These are phyloP conservation scores for Colletotrichum sp. DNA, from an alignment of 2,329 filamentous ascomycete genomes.

Conservation along the genomic window DNA sequence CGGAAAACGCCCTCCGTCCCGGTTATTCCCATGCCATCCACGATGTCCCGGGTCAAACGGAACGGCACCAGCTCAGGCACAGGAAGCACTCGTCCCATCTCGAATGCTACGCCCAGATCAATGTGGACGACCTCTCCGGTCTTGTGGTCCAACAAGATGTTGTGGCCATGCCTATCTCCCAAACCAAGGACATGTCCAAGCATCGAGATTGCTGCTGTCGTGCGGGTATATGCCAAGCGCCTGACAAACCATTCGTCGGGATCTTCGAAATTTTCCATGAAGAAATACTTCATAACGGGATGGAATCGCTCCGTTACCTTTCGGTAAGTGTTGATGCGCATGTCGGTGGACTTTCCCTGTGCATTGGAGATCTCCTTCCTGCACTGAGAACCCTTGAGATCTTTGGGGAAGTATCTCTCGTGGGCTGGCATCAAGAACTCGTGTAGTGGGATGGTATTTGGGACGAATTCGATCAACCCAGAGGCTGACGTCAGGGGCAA, in stretches of 20 bases:
- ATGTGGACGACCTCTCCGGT: slow-evolving; percentile 97
- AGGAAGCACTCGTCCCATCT: slow-evolving; percentile 92
- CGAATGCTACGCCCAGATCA: slow-evolving; percentile 95
- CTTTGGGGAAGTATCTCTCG: slow-evolving; percentile 82
- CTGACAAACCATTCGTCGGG: slow-evolving; percentile 96
- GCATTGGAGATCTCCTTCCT: slow-evolving; percentile 80
- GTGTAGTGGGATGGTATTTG: slow-evolving; percentile 89
- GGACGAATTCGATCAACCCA: slow-evolving; percentile 96
- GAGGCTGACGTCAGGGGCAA: slow-evolving; percentile 84
- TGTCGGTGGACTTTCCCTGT: slow-evolving; percentile 72
- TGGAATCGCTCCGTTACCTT: slow-evolving; percentile 83
- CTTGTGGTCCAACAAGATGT: slow-evolving; percentile 89
- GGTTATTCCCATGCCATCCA: slow-evolving; percentile 96
- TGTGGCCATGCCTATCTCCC: slow-evolving; percentile 94
- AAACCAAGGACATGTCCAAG: slow-evolving; percentile 92
- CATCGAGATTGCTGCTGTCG: slow-evolving; percentile 93
- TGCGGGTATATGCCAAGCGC: slow-evolving; percentile 88
- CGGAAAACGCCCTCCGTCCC: slow-evolving; percentile 96
- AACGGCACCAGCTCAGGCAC: slow-evolving; percentile 97
- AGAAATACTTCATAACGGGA: slow-evolving; percentile 95
- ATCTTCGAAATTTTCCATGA: slow-evolving; percentile 91
- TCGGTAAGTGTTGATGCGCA: slow-evolving; percentile 76
- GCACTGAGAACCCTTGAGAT: slow-evolving; percentile 77
- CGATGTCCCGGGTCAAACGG: slow-evolving; percentile 89
- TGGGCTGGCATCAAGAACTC: slow-evolving; percentile 94